Conservation (phyloP, 1,284 basidiomycete species). For the Irpex sp. region DNA sequence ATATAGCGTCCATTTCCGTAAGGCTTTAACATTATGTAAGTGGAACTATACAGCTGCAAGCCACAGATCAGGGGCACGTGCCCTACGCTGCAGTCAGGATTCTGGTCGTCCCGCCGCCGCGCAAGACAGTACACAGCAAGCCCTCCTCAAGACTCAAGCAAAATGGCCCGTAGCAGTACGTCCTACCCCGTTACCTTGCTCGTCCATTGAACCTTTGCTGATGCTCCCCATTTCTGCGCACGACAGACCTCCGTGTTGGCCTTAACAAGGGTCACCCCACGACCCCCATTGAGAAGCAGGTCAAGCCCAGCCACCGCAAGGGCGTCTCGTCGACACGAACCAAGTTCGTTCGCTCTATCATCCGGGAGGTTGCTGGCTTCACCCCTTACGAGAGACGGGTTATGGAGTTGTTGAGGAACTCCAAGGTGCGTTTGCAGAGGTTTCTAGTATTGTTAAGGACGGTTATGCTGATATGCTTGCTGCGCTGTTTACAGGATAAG, state of each 20-base stretch:
- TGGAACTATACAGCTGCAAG: slow-evolving; percentile 41
- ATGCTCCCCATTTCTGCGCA: slow-evolving; percentile 1
- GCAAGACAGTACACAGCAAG: slow-evolving; percentile 25
- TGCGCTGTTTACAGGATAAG: slow-evolving; percentile 67
- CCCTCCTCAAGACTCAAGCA: slow-evolving; percentile 55
- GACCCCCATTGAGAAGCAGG: slow-evolving; percentile 75
- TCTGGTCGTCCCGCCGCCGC: slow-evolving; percentile 11
- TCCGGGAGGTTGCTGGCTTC: slow-evolving; percentile 96
- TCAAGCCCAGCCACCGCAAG: slow-evolving; percentile 90
- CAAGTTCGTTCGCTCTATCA: slow-evolving; percentile 85
- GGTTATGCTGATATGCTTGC: background rate
- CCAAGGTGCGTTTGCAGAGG: slow-evolving; percentile 63
- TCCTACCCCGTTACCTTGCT: slow-evolving; percentile 5
- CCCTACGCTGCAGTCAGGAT: slow-evolving; percentile 10
- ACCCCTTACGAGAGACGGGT: slow-evolving; percentile 98
- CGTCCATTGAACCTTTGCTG: slow-evolving; percentile 6
- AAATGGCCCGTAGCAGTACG: slow-evolving; percentile 70
- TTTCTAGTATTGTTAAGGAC: background rate
- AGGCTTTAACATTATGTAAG: slow-evolving; percentile 11
- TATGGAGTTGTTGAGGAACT: slow-evolving; percentile 98
- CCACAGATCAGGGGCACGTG: slow-evolving; percentile 27
- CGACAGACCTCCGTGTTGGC: slow-evolving; percentile 83
- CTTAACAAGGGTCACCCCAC: slow-evolving; percentile 93
- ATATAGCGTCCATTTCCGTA: background rate
- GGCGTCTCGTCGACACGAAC: slow-evolving; percentile 82